Base-by-base conservation (phyloP, 495 filamentous ascomycete species). In the Xylaria grammica region DNA sequence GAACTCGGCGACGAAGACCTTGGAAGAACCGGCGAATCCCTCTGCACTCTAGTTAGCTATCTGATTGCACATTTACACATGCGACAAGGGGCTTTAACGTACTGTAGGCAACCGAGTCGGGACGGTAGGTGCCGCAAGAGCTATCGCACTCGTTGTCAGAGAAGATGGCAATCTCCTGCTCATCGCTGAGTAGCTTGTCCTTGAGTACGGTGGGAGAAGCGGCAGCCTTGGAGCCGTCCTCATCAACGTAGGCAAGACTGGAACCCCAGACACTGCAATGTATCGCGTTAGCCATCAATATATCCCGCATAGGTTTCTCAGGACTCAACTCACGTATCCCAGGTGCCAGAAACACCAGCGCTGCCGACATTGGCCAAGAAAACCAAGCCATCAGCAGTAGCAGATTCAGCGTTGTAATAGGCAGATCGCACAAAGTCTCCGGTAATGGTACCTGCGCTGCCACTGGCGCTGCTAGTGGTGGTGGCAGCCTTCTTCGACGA, bases 311-410 rank as follows among this genome's bases (percentile, higher is more conserved):
- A 4, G 36, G 1, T 17, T 44, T 51, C 10, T 30, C 22, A 50
- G 15, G 42, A 36, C 8, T 34, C 0, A 5, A 78, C 81, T 77
- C 72, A 87, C 85, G 75, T 73, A 52, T 87, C 83, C 56, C 78
- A 90, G 34, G 77, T 77, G 19, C 88, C 87, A 27, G 88, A 90
- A 1, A 82, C 76, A 26, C 65, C 44, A 4, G 79, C 70, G 48
- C 85, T 85, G 64, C 88, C 89, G 45, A 79, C 72, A 73, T 90
- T 87, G 62, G 85, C 88, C 24, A 92, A 76, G 77, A 92, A 92
- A 24, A 80, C 82, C 2, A 93, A 66, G 6, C 88, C 89, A 1
- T 87, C 74, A 1, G 81, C 72, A 26, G 69, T 74, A 29, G 81
- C 79, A 3, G 72, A 60, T 0, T 67, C 72, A 3, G 88, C 77